Percentiles rank a stretch among this genome's conserved stretches.
phyloP scores from a whole-genome alignment of 352 stramenopile genomes.

The Phytopythium delawarense region DNA sequence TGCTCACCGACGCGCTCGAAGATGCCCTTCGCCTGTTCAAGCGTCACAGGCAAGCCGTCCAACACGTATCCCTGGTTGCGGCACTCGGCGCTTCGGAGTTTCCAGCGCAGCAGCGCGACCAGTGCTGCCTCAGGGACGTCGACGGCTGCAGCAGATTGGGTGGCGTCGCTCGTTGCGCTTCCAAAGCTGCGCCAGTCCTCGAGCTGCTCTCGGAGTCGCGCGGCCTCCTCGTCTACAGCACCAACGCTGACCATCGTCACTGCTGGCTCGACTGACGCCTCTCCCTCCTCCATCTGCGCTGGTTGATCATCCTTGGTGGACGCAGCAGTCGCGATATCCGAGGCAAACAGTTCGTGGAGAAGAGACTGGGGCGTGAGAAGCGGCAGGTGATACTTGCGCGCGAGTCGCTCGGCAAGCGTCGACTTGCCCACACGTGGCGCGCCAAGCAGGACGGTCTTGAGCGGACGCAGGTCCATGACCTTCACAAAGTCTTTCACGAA shows the following conservation, averaged over 20 bases:
- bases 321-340: not conserved
- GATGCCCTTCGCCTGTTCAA: conserved; percentile 40
- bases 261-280: conserved; percentile 2
- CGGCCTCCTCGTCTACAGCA: conserved; percentile 10
- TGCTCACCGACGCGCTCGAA: conserved; percentile 26
- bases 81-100: conserved; percentile 45
- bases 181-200: conserved; percentile 17
- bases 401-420: conserved; percentile 39
- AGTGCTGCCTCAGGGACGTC: conserved; percentile 30
- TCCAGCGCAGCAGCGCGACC: conserved; percentile 60
- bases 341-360: conserved; percentile 36
- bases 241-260: conserved; percentile 5
- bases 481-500: conserved; percentile 75
- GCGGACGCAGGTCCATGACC: conserved; percentile 67
- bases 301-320: conserved; percentile 11
- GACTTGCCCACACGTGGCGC: conserved; percentile 70
- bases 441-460: conserved; percentile 67
- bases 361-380: conserved; percentile 47
- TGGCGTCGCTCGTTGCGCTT: conserved; percentile 8
- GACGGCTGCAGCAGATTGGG: not conserved
- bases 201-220: conserved; percentile 35
- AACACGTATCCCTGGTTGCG: conserved; percentile 85
- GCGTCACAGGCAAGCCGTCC: conserved; percentile 51
- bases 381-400: conserved; percentile 69
- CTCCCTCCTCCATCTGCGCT: conserved; percentile 4